These are phyloP conservation scores for Rhododendron kiyosumense DNA, from an alignment of 148 eudicot genomes.

Conservation along the genomic window DNA sequence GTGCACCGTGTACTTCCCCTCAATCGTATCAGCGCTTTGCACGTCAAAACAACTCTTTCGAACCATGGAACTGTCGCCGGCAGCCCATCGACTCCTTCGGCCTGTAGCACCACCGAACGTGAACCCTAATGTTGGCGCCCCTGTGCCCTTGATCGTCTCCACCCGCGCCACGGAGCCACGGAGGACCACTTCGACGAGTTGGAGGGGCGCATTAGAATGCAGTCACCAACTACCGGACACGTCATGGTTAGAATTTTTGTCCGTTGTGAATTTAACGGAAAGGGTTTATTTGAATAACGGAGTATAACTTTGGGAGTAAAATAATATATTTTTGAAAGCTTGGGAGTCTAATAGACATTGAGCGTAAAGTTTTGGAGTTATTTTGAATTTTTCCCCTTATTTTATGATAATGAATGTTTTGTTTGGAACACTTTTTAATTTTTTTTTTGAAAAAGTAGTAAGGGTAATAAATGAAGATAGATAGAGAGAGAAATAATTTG, in stretches of 20 bases:
- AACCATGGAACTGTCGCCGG: conserved; percentile 79
- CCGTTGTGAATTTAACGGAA: too few species aligned
- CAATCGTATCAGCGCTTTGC: conserved; percentile 80
- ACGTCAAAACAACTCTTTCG: conserved; percentile 67
- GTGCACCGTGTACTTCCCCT: conserved; percentile 76
- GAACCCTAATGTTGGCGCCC: conserved; percentile 43
- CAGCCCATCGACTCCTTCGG: conserved; percentile 93
- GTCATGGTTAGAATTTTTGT: conserved; percentile 1
- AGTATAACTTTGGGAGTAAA: too few species aligned
- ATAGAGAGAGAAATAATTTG: too few species aligned
- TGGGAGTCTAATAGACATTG: too few species aligned
- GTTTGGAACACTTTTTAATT: too few species aligned
- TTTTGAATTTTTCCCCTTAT: too few species aligned
- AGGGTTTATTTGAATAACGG: too few species aligned
- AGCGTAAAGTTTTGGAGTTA: too few species aligned
- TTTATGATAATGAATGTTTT: too few species aligned
- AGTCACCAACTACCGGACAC: conserved; percentile 52
- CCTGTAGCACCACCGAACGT: conserved; percentile 81
- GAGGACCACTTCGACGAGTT: conserved; percentile 61
- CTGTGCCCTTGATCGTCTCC: conserved; percentile 61
- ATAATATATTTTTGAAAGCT: too few species aligned
- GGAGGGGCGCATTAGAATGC: conserved; percentile 65
- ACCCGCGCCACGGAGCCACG: conserved; percentile 79
- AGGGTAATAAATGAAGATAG: too few species aligned
- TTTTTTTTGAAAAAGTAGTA: too few species aligned